Conservation (phyloP, 768 basidiomycete species). For the Boletus rubropictus region DNA sequence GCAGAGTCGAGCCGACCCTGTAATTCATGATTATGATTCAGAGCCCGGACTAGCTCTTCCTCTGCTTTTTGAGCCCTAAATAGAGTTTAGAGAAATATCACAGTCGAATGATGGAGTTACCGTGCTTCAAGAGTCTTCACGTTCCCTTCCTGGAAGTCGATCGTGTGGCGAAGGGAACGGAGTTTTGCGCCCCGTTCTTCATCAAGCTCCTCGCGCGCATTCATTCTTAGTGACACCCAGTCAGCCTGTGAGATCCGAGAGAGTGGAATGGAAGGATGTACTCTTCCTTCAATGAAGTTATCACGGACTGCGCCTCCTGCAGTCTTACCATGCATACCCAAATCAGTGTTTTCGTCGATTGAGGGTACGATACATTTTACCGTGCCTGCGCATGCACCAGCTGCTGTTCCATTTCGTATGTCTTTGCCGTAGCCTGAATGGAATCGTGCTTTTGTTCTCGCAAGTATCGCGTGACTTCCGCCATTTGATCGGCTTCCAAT, state of each 20-base stretch:
- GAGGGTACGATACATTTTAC: slow-evolving; percentile 8
- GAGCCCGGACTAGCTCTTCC: slow-evolving; percentile 12
- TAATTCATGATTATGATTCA: slow-evolving; percentile 23
- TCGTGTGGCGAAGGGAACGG: slow-evolving; percentile 28
- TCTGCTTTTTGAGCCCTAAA: slow-evolving; percentile 19
- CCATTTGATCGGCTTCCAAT: slow-evolving; percentile 19
- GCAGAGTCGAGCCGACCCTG: slow-evolving; percentile 26
- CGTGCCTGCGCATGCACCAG: slow-evolving; percentile 18
- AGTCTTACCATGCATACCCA: slow-evolving; percentile 14
- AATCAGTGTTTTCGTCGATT: slow-evolving; percentile 9
- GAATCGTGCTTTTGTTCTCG: slow-evolving; percentile 28
- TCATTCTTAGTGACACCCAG: slow-evolving; percentile 17
- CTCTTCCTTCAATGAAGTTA: slow-evolving; percentile 30
- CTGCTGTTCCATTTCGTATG: slow-evolving; percentile 26
- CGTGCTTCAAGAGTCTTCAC: slow-evolving; percentile 23
- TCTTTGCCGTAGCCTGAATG: slow-evolving; percentile 17
- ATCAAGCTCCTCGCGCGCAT: slow-evolving; percentile 17
- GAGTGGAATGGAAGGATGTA: slow-evolving; percentile 22
- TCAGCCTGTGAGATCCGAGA: slow-evolving; percentile 10
- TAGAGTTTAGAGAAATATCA: slow-evolving; percentile 8
- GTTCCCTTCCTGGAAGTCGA: slow-evolving; percentile 28
- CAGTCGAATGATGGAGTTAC: slow-evolving; percentile 8
- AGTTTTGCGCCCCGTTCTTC: slow-evolving; percentile 25
- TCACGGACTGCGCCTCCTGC: slow-evolving; percentile 23
- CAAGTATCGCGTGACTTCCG: slow-evolving; percentile 20